Base-by-base conservation (phyloP, 225 moss, liverwort and hornwort genomes). In the Climacium dendroides region DNA sequence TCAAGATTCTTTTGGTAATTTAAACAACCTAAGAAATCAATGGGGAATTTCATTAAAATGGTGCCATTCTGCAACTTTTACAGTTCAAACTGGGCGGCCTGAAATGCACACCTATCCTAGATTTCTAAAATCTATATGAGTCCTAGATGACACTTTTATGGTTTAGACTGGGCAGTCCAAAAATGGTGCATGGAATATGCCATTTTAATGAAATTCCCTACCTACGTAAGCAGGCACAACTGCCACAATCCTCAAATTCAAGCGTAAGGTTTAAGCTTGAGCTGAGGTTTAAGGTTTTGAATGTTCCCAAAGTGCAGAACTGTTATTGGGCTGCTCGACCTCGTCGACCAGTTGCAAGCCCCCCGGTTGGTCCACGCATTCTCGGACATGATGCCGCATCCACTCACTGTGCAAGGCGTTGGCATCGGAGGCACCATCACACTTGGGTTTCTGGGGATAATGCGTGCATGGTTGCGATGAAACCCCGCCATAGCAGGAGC, bases 381-480 rank as follows among this genome's bases (percentile, higher is more conserved):
- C 92, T 34, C 85, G 80, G 20, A 95, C 60, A 57, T 95, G 96
- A 16, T 80, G 75, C 50, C 91, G 92, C 90, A 96, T 93, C 96
- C 96, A 96, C 53, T 78, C 74, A 12, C 89, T 88, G 85, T 96
- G 96, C 67, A 73, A 7, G 50, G 20, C 80, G 11, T 86, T 92
- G 41, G 70, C 79, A 53, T 91, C 91, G 28, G 63, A 50, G 19
- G 28, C 78, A 3, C 57, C 77, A 2, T 30, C 66, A n/a, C 96
- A 96, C 22, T 30, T 62, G 28, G 91, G 92, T 52, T 92, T 85
- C 88, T 93, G 92, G 1, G 95, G 95, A 45, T 58, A 80, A 83
- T 96, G 96, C 22, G 92, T 95, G 85, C 96, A 96, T 7, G 96
- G 96, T 70, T 95, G 90, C 26, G 89, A 23, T 19, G 96, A 95